These are phyloP conservation scores for Mortierella sp. DNA, from an alignment of 371 early-diverging fungal species.

Conservation along the genomic window DNA sequence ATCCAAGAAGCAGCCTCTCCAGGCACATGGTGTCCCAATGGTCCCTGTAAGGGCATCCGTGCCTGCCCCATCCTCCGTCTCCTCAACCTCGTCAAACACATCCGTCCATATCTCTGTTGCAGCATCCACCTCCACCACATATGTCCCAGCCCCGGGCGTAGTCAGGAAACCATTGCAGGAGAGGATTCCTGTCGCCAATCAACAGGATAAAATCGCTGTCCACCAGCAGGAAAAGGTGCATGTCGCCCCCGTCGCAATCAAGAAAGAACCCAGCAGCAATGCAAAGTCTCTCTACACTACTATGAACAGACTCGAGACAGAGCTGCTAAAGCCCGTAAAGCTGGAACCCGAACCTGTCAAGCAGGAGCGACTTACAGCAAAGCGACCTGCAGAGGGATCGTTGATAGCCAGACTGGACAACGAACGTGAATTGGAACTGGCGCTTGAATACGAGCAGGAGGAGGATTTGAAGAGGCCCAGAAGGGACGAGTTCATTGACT, in stretches of 20 bases:
- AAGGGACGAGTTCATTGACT: conserved; percentile 24
- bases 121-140: background rate
- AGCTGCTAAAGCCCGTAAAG: background rate
- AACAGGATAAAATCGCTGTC: conserved; percentile 2
- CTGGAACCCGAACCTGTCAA: background rate
- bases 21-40: background rate
- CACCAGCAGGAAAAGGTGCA: background rate
- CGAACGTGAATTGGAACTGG: background rate
- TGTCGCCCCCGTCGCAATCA: background rate
- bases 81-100: background rate
- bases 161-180: conserved; percentile 12
- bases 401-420: background rate
- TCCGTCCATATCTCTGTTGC: background rate
- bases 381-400: background rate
- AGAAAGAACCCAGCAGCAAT: background rate
- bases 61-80: background rate
- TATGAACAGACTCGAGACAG: background rate
- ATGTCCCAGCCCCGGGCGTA: background rate
- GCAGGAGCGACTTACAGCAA: background rate
- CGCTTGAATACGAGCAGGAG: conserved; percentile 22
- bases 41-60: conserved; percentile 7
- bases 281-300: background rate
- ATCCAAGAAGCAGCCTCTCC: conserved; percentile 4
- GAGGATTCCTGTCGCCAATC: conserved; percentile 3
- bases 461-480: conserved; percentile 46